Conservation (phyloP, 2,329 filamentous ascomycete genomes). For the Claviceps arundinis region DNA sequence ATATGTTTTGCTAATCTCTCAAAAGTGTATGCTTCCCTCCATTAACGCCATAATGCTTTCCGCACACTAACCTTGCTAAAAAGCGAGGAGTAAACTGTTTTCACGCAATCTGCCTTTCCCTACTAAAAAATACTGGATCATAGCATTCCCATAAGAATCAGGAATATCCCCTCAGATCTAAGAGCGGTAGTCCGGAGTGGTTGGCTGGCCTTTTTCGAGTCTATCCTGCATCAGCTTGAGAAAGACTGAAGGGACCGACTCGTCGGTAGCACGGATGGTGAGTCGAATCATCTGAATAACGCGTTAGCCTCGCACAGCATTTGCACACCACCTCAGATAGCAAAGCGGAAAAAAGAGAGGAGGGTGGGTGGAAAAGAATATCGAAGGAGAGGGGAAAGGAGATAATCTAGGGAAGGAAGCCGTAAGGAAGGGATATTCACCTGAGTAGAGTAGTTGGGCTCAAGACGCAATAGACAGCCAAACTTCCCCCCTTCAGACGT, state of each 20-base stretch:
- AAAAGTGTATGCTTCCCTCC: no score
- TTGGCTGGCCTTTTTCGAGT: conserved; percentile 43
- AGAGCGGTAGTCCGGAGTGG: conserved; percentile 24
- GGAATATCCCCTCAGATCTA: conserved; percentile 37
- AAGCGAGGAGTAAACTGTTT: not conserved
- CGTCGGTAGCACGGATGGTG: conserved; percentile 87
- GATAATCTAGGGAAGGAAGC: not conserved
- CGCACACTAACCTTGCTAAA: no score
- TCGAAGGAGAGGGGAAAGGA: no score
- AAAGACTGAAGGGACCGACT: conserved; percentile 67
- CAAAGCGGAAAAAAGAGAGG: not conserved
- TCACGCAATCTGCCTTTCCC: not conserved
- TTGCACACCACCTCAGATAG: no score
- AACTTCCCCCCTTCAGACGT: conserved; percentile 78
- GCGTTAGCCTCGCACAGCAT: not conserved
- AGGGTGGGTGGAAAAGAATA: no score
- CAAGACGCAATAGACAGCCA: conserved; percentile 82
- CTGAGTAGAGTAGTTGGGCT: conserved; percentile 86
- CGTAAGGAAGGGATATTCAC: conserved; percentile 37
- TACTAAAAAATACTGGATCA: conserved; percentile 30
- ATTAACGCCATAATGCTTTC: no score
- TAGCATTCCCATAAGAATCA: conserved; percentile 41
- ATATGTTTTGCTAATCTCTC: no score
- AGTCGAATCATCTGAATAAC: conserved; percentile 73
- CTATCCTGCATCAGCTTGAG: conserved; percentile 80